Evolutionary conservation across 2,329 filamentous ascomycete species (phyloP).

Genomic region (Lasiodiplodia hormozganensis): DNA sequence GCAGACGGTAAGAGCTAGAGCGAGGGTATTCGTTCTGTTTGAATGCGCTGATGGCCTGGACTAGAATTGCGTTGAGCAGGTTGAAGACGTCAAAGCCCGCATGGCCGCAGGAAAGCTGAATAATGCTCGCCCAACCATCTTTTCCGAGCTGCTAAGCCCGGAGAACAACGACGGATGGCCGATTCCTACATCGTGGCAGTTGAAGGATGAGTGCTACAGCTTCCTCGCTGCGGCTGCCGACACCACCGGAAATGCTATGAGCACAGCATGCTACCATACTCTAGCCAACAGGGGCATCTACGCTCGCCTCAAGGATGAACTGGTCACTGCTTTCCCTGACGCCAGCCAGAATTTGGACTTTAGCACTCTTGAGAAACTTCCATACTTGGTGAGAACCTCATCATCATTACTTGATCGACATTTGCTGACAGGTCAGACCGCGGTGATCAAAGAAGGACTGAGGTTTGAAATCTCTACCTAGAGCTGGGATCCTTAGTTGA

Average conservation of each 20-base stretch:
- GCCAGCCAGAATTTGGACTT: conserved; percentile 36
- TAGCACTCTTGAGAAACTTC: conserved; percentile 43
- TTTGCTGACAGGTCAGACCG: conserved; percentile 34
- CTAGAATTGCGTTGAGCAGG: conserved; percentile 29
- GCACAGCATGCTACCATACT: conserved; percentile 41
- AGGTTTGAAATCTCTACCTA: conserved; percentile 13
- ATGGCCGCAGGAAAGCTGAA: conserved; percentile 32
- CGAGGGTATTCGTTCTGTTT: neutral
- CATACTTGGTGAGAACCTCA: conserved; percentile 37
- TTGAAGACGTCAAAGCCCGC: conserved; percentile 32
- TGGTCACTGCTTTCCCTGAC: conserved; percentile 42
- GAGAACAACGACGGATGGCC: conserved; percentile 32
- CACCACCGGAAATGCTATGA: conserved; percentile 46
- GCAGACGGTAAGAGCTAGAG: conserved; percentile 25
- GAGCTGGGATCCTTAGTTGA: neutral
- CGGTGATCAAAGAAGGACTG: conserved; percentile 47
- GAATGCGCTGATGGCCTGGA: neutral
- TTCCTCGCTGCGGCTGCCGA: conserved; percentile 42
- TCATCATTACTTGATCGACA: neutral
- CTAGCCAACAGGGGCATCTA: conserved; percentile 40
- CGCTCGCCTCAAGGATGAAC: conserved; percentile 36
- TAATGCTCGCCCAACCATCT: conserved; percentile 37
- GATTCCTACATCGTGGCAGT: conserved; percentile 36
- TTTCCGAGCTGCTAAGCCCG: conserved; percentile 36
- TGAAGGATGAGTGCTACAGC: conserved; percentile 40